Evolutionary conservation across 225 moss, liverwort and hornwort genomes (phyloP).

Genomic region (Neckera pumila): DNA sequence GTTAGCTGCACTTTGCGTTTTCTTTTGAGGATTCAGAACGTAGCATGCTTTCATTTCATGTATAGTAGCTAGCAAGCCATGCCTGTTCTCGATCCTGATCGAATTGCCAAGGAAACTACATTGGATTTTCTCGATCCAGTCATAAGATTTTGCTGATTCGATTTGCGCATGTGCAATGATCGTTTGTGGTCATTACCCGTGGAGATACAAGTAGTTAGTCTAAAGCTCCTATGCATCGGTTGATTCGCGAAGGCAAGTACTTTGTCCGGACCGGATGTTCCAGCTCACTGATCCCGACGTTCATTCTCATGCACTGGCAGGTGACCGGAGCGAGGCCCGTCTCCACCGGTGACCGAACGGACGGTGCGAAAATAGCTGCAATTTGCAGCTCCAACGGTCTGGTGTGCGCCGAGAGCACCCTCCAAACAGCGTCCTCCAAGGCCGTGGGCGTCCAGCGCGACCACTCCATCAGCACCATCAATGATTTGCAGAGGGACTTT

Average conservation of each 20-base stretch:
- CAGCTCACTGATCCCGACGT: background rate
- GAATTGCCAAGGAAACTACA: background rate
- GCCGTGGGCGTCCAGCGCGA: too few species aligned
- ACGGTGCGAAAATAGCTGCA: too few species aligned
- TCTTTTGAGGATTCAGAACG: background rate
- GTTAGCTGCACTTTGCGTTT: background rate
- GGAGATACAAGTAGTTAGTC: background rate
- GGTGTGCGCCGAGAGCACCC: too few species aligned
- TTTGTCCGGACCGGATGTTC: background rate
- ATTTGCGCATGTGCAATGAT: too few species aligned
- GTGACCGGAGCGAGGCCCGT: background rate
- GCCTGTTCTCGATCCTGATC: background rate
- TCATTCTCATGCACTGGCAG: background rate
- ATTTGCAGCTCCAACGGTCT: too few species aligned
- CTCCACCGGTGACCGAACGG: too few species aligned
- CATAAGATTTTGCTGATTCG: background rate
- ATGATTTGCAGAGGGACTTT: fast-evolving
- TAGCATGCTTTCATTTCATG: background rate
- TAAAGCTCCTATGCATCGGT: background rate
- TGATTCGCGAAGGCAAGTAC: background rate
- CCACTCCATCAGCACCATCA: background rate
- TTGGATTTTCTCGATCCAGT: too few species aligned
- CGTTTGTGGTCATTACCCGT: too few species aligned
- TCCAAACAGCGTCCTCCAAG: too few species aligned
- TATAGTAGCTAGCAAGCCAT: background rate